Base-by-base conservation (phyloP, 768 basidiomycete genomes). In the Trichaptum fuscoviolaceum region DNA sequence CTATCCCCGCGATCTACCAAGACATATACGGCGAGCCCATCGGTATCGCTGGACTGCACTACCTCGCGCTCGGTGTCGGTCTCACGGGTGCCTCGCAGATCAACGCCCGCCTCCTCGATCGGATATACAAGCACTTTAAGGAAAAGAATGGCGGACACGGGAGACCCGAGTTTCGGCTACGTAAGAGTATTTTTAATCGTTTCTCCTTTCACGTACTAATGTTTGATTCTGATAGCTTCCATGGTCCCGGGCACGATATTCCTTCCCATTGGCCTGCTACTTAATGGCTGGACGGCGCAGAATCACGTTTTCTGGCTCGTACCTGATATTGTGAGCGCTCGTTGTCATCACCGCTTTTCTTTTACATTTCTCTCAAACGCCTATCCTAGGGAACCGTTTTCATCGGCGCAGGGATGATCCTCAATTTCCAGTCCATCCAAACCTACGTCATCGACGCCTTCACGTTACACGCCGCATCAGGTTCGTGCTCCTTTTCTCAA, bases 221-320 rank as follows among this genome's bases (percentile, higher is more conserved):
- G 52, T 64, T 62, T 65, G 9, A 8, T 64, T 65, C 8, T 78
- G 24, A 75, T 75, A 35, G 67, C 77, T 17, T 63, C 63, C 15
- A 64, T 69, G 65, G 58, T 67, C 15, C n/a, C 58, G n/a, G 68
- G 68, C 27, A 65, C 58, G n/a, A 42, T 73, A 25, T 58, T 75
- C 24, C 72, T 80, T 34, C 78, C 79, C 0, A 65, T 77, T 52
- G 78, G 78, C 0, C 70, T 79, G 20, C 71, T 79, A 58, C 72
- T 80, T 52, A 76, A 76, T 69, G 77, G 78, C 12, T 81, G 78
- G 75, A 72, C 74, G 6, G 73, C 76, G 0, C 73, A 80, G 66
- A 60, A 69, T 1, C 67, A 67, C 27, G 69, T 78, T 3, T 72
- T 73, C 64, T 80, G 78, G 78, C 73, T 79, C 59, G 73, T 74